A percentile compares a stretch with the other conserved stretches of the same genome.
phyloP scores from a whole-genome alignment of 2,329 filamentous ascomycete genomes.

The Stromatinia cepivora region DNA sequence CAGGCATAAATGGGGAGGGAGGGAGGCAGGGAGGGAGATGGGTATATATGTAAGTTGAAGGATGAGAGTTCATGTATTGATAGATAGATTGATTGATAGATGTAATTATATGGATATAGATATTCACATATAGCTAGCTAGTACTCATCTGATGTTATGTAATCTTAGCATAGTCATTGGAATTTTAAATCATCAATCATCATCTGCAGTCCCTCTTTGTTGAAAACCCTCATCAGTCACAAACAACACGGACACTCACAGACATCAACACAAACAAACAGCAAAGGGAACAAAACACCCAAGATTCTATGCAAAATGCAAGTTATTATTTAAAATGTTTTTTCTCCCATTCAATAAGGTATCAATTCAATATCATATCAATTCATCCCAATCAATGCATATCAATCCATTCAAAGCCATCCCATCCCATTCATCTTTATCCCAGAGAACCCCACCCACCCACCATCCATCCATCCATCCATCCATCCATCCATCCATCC shows the following conservation, averaged over 20 bases:
- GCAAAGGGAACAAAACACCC: neutral
- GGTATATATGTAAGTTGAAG: neutral
- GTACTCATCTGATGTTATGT: neutral
- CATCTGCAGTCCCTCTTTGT: neutral
- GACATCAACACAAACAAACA: neutral
- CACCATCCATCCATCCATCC: neutral
- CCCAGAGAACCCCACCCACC: neutral
- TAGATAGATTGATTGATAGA: neutral
- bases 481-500: slow-evolving; percentile 6
- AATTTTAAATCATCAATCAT: too few species aligned
- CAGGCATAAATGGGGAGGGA: too few species aligned
- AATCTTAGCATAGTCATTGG: neutral
- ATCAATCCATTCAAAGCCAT: slow-evolving; percentile 2
- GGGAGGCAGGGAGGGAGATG: neutral
- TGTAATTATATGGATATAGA: neutral
- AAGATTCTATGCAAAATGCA: slow-evolving; percentile 1
- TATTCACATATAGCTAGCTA: neutral
- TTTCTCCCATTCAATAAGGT: slow-evolving; percentile 7
- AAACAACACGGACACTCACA: neutral
- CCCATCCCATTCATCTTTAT: slow-evolving; percentile 14
- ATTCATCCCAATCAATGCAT: slow-evolving; percentile 6
- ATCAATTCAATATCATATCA: slow-evolving; percentile 12
- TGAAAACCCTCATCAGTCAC: neutral
- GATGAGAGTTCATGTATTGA: neutral
- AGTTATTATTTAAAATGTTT: slow-evolving; percentile 3